Conservation (phyloP, 768 basidiomycete species). For the Calocera viscosa region DNA sequence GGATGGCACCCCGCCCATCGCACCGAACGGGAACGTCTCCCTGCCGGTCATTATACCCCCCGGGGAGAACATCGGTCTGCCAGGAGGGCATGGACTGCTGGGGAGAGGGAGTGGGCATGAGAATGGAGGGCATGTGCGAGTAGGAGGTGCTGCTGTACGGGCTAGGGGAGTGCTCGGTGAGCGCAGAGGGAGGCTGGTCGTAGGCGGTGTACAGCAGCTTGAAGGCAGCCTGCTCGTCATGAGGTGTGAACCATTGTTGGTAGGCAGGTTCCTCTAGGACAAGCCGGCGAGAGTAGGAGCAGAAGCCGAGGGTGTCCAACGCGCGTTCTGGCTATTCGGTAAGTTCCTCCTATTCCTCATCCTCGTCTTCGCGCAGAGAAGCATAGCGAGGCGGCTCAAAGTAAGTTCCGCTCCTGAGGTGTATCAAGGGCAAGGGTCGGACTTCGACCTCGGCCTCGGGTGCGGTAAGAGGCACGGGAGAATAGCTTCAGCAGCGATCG, state of each 20-base stretch:
- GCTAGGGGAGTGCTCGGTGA: not conserved
- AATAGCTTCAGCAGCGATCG: too few relatives aligned
- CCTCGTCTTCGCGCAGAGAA: not conserved
- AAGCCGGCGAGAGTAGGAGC: not conserved
- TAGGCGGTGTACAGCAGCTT: not conserved
- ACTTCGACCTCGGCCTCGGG: not conserved
- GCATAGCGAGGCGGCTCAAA: not conserved
- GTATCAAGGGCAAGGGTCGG: not conserved
- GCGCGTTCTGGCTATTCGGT: not conserved
- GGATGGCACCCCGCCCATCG: not conserved
- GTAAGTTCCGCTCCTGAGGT: not conserved
- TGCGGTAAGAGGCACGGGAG: too few relatives aligned
- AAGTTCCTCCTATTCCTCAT: too few relatives aligned
- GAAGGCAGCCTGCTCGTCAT: not conserved
- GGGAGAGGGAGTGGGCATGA: not conserved
- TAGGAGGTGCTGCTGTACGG: not conserved
- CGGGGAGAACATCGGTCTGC: constrained; percentile 2
- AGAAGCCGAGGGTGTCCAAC: not conserved
- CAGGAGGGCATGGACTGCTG: not conserved
- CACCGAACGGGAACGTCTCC: constrained; percentile 3
- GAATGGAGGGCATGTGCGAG: not conserved
- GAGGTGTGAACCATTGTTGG: too few relatives aligned
- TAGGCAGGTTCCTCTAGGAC: too few relatives aligned
- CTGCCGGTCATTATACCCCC: not conserved
- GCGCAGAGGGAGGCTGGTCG: not conserved